Conservation (phyloP, 2,329 filamentous ascomycete genomes). For the Fulvia fulva region DNA sequence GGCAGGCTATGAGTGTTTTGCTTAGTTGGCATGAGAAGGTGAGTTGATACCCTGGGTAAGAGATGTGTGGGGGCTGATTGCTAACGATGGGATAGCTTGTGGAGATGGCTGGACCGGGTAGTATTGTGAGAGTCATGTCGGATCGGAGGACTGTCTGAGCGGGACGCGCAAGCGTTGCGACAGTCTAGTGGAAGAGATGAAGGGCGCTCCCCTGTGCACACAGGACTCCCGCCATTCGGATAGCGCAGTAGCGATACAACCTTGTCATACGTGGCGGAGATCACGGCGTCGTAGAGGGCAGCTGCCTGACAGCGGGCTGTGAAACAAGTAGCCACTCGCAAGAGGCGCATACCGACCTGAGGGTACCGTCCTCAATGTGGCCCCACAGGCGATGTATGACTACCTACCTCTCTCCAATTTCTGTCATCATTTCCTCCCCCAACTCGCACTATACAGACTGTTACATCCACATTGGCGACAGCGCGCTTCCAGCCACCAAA, state of each 20-base stretch:
- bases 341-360: not conserved
- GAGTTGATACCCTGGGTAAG: conserved; percentile 19
- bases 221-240: not conserved
- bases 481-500: too few species aligned
- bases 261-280: too few species aligned
- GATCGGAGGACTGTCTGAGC: conserved; percentile 83
- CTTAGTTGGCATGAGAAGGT: conserved; percentile 97
- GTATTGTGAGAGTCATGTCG: conserved; percentile 91
- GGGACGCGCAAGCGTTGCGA: not conserved
- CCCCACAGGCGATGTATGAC: too few species aligned
- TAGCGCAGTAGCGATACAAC: too few species aligned
- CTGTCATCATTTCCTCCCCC: too few species aligned
- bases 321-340: not conserved
- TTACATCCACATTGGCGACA: too few species aligned
- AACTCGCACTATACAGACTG: too few species aligned
- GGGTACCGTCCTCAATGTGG: not conserved
- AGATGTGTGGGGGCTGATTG: not conserved
- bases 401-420: too few species aligned
- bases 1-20: conserved; percentile 91
- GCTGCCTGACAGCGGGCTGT: not conserved
- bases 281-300: not conserved
- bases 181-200: not conserved
- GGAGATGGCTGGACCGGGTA: conserved; percentile 81
- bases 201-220: not conserved
- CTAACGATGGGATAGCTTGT: conserved; percentile 55